Evolutionary conservation across 2,329 filamentous ascomycete genomes (phyloP).

Genomic region (Epichloe festucae): DNA sequence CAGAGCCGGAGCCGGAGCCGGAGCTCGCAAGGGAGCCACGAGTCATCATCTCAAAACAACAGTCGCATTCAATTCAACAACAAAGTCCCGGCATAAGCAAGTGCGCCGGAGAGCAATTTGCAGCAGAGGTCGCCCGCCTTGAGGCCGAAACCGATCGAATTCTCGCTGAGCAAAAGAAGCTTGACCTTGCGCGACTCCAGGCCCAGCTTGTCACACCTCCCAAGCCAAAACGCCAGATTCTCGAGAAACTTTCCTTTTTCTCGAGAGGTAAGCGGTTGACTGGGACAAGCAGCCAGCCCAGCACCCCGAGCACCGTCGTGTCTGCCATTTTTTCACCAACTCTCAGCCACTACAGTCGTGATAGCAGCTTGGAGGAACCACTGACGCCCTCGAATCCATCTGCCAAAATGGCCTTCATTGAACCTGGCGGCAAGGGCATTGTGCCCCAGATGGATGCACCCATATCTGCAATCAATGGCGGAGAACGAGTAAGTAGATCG

Average conservation of each 20-base stretch:
- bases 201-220: slow-evolving; percentile 25
- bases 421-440: slow-evolving; percentile 32
- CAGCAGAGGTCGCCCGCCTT: slow-evolving; percentile 28
- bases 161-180: slow-evolving; percentile 35
- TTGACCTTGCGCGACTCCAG: slow-evolving; percentile 32
- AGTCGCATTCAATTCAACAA: not conserved
- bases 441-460: slow-evolving; percentile 57
- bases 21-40: not conserved
- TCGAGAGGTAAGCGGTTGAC: slow-evolving; percentile 28
- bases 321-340: slow-evolving; percentile 25
- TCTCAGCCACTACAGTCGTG: slow-evolving; percentile 20
- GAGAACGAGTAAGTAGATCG: slow-evolving; percentile 50
- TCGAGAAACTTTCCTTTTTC: slow-evolving; percentile 36
- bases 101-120: slow-evolving; percentile 13
- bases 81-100: not conserved
- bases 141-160: slow-evolving; percentile 36
- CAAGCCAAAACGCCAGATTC: slow-evolving; percentile 24
- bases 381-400: slow-evolving; percentile 8
- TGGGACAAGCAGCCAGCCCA: slow-evolving; percentile 17
- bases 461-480: slow-evolving; percentile 66
- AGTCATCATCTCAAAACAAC: not conserved
- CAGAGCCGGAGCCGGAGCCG: not conserved
- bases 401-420: slow-evolving; percentile 26
- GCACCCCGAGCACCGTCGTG: slow-evolving; percentile 21
- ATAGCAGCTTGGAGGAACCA: slow-evolving; percentile 22